Evolutionary conservation across 2,329 filamentous ascomycete species (phyloP).

Genomic region (Gnomoniopsis sp.): DNA sequence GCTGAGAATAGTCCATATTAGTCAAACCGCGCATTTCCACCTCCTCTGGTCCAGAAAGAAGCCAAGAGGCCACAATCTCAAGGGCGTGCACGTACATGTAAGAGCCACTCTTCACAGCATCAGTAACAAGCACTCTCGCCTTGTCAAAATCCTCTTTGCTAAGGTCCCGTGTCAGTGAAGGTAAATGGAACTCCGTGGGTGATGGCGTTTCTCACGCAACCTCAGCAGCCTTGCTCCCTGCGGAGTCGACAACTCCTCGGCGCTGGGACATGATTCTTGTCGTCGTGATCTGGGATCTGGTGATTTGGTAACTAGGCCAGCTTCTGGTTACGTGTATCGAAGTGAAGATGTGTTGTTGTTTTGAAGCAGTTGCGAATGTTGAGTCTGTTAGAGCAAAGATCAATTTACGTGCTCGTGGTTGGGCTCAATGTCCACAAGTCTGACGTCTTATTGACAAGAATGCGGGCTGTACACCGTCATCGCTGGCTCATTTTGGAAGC

Average conservation of each 20-base stretch:
- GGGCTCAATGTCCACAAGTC: neutral
- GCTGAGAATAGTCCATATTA: neutral
- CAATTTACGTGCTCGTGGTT: neutral
- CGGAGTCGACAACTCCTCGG: constrained; percentile 31
- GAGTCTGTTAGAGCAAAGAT: neutral
- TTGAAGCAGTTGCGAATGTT: neutral
- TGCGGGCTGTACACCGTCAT: neutral
- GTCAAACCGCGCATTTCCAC: neutral
- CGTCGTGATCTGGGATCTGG: neutral
- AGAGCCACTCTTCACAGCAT: constrained; percentile 71
- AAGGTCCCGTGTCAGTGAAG: constrained; percentile 16
- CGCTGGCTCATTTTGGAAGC: neutral
- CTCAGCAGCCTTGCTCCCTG: constrained; percentile 45
- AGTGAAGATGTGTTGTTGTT: neutral
- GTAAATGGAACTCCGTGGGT: neutral
- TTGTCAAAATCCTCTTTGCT: constrained; percentile 70
- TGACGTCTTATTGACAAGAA: neutral
- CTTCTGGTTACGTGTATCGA: neutral
- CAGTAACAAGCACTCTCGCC: constrained; percentile 58
- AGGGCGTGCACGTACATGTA: constrained; percentile 62
- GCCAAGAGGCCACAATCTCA: neutral
- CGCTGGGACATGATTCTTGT: constrained; percentile 14
- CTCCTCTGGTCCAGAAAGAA: neutral
- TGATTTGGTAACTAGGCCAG: neutral
- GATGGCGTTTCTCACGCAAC: constrained; percentile 38